Conservation (phyloP, 306 rosid species). For the Trifolium dubium region DNA sequence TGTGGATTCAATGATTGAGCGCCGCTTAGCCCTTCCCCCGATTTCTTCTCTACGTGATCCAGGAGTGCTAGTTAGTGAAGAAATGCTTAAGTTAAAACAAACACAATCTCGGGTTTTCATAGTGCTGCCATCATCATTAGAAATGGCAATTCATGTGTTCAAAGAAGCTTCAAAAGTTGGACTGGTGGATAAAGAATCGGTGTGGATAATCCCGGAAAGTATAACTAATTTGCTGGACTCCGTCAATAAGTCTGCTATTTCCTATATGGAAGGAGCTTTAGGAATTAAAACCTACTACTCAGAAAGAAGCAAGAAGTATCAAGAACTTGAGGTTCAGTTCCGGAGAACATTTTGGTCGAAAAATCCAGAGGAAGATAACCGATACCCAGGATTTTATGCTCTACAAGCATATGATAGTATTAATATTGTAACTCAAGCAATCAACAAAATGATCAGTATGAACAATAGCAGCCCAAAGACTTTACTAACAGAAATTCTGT, state of each 20-base stretch:
- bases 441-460: conserved; percentile 28
- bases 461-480: conserved; percentile 22
- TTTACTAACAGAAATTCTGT: conserved; percentile 31
- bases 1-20: conserved; percentile 54
- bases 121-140: conserved; percentile 61
- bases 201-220: conserved; percentile 68
- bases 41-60: conserved; percentile 52
- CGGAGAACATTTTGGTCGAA: conserved; percentile 36
- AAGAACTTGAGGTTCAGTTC: conserved; percentile 49
- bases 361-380: conserved; percentile 52
- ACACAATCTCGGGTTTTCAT: conserved; percentile 70
- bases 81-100: conserved; percentile 47
- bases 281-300: conserved; percentile 66
- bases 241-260: conserved; percentile 42
- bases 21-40: conserved; percentile 64
- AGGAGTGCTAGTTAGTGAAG: conserved; percentile 40
- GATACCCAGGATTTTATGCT: conserved; percentile 63
- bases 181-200: conserved; percentile 62
- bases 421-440: conserved; percentile 50
- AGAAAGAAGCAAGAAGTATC: conserved; percentile 39
- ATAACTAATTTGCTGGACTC: conserved; percentile 54
- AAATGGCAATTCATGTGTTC: conserved; percentile 60
- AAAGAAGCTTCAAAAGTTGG: conserved; percentile 57
- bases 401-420: conserved; percentile 70
- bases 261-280: conserved; percentile 63